Conservation (phyloP, 768 basidiomycete species). For the Suillus subaureus region DNA sequence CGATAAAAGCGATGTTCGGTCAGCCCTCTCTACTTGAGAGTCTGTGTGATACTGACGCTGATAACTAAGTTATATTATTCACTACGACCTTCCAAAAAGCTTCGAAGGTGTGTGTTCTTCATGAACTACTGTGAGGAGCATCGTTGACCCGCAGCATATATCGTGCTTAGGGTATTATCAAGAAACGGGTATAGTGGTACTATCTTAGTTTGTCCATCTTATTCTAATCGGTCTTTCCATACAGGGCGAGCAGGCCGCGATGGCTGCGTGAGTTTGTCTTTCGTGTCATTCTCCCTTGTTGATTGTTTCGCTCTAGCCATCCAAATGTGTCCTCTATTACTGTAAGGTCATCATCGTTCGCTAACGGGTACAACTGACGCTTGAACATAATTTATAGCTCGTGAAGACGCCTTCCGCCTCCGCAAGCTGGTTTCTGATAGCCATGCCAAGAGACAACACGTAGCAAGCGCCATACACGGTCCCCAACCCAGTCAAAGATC, state of each 20-base stretch:
- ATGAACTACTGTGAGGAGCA: background rate
- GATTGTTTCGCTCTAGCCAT: conserved; percentile 48
- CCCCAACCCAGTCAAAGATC: conserved; percentile 71
- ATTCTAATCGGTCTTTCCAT: conserved; percentile 11
- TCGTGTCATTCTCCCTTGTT: background rate
- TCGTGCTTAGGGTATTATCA: conserved; percentile 72
- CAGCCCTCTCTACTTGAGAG: conserved; percentile 10
- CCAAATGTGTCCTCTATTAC: conserved; percentile 83
- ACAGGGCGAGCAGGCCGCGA: conserved; percentile 81
- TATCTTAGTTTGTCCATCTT: background rate
- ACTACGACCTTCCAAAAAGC: conserved; percentile 82
- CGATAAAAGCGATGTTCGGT: conserved; percentile 80
- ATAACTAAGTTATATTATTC: conserved; percentile 62
- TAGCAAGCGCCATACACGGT: conserved; percentile 46
- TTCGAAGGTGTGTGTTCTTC: conserved; percentile 61
- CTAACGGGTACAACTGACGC: background rate
- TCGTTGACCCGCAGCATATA: background rate
- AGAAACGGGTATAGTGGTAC: conserved; percentile 63
- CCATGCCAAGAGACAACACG: conserved; percentile 46
- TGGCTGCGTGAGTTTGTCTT: conserved; percentile 52
- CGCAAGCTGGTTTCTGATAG: conserved; percentile 51
- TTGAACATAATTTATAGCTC: conserved; percentile 45
- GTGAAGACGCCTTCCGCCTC: conserved; percentile 70
- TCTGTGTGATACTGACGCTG: conserved; percentile 15
- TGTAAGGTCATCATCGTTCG: conserved; percentile 45